Evolutionary conservation across 2,329 filamentous ascomycete genomes (phyloP).

Genomic region (Chaetomium globosum): DNA sequence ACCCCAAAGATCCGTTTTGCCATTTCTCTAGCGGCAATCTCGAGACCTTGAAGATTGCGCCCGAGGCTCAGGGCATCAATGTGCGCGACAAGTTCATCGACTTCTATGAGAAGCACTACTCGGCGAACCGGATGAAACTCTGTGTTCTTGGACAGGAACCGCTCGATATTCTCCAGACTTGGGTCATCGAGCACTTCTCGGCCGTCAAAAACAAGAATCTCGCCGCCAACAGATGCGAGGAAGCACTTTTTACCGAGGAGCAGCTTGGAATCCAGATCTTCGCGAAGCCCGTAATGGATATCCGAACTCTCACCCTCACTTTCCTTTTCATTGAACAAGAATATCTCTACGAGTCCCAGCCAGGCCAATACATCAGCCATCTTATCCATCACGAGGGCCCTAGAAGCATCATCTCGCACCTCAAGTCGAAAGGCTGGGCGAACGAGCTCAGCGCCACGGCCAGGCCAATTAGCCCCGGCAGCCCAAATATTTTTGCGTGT

Average conservation of each 20-base stretch:
- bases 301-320: slow-evolving; percentile 73
- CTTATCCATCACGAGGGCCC: slow-evolving; percentile 91
- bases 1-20: slow-evolving; percentile 82
- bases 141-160: slow-evolving; percentile 81
- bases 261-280: slow-evolving; percentile 71
- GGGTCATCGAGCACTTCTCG: slow-evolving; percentile 83
- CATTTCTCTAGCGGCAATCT: slow-evolving; percentile 91
- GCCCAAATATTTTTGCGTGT: slow-evolving; percentile 75
- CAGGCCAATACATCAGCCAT: slow-evolving; percentile 83
- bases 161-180: slow-evolving; percentile 78
- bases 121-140: slow-evolving; percentile 90
- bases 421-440: slow-evolving; percentile 89
- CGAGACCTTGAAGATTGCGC: slow-evolving; percentile 80
- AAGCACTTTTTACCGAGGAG: slow-evolving; percentile 53
- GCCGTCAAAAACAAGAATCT: slow-evolving; percentile 81
- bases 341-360: slow-evolving; percentile 74
- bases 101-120: slow-evolving; percentile 88
- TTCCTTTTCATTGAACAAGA: slow-evolving; percentile 90
- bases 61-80: slow-evolving; percentile 76
- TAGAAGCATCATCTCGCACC: slow-evolving; percentile 85
- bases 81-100: slow-evolving; percentile 90
- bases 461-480: slow-evolving; percentile 74
- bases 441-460: slow-evolving; percentile 79
- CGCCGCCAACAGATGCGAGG: slow-evolving; percentile 59
- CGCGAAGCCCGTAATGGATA: slow-evolving; percentile 90